Conservation (phyloP, 768 basidiomycete genomes). For the Suillus subluteus region DNA sequence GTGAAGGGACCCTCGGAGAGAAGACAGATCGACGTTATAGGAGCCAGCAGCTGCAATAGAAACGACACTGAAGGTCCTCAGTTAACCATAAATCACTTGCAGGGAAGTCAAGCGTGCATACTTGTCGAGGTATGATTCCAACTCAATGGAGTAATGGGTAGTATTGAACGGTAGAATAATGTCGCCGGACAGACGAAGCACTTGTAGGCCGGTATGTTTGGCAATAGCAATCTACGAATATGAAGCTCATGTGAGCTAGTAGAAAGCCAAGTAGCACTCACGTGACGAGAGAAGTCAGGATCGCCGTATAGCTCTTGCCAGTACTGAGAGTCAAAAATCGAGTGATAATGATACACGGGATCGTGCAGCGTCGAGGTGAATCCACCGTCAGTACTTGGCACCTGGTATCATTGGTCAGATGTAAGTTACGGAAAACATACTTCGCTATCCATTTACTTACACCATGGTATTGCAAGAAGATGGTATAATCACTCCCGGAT, state of each 20-base stretch:
- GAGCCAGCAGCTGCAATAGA: constrained; percentile 24
- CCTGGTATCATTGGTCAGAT: constrained; percentile 8
- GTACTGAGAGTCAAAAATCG: constrained; percentile 57
- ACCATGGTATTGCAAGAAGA: constrained; percentile 63
- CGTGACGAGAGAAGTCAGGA: constrained; percentile 62
- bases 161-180: constrained; percentile 69
- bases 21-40: constrained; percentile 41
- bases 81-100: background rate
- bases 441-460: constrained; percentile 27
- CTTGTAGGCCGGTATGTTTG: constrained; percentile 57
- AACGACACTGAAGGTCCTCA: constrained; percentile 31
- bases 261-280: constrained; percentile 28
- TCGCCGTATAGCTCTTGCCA: constrained; percentile 71
- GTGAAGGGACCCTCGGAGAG: constrained; percentile 48
- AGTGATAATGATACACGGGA: constrained; percentile 64
- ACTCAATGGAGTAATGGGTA: constrained; percentile 63
- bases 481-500: constrained; percentile 62
- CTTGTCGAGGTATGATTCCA: constrained; percentile 57
- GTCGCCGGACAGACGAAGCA: constrained; percentile 55
- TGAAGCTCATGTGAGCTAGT: background rate
- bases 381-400: constrained; percentile 38
- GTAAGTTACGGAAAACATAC: background rate
- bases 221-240: constrained; percentile 55
- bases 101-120: constrained; percentile 28
- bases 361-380: constrained; percentile 44